Base-by-base conservation (phyloP, 2,329 filamentous ascomycete species). In the Cytospora leucostoma region DNA sequence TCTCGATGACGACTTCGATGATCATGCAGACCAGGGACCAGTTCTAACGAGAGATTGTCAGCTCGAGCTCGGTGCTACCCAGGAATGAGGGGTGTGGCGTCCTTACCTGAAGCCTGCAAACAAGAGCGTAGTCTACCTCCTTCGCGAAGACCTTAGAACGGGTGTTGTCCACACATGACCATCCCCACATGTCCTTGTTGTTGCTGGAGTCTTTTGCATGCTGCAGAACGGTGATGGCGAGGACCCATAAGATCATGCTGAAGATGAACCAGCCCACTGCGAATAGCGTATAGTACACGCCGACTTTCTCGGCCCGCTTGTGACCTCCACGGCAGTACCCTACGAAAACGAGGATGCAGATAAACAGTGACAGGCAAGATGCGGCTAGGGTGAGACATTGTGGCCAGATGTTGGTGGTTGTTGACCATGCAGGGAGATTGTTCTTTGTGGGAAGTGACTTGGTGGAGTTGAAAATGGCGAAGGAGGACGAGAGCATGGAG, bases 21-120 rank as follows among this genome's bases (percentile, higher is more conserved):
- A 99, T 90, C 78, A 93, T 93, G 84, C 95, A 99, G 74, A 99
- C 90, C 67, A 99, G 84, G 49, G 90, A 85, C 95, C 95, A 99
- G 79, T 96, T 95, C 86, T 97, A 79, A 19, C 21, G 2, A 5
- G 12, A 21, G 21, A 66, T 78, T 73, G 44, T 47, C n/a, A 77
- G 71, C 53, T n/a, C 15, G 19, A 4, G 17, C 19, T n/a, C 10
- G 8, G 7, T 51, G n/a, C 7, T 5, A 2, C 13, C 7, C 12
- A 13, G 4, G 13, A 34, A 15, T 32, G 33, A 12, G 34, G 40
- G 35, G 56, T 27, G 38, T 27, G 35, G 34, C 33, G 55, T 21
- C 70, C 83, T 77, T 79, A 90, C 88, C 81, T 91, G 88, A 71
- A 99, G 86, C 71, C 94, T 90, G 81, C 95, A 99, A 69, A 98